These are phyloP conservation scores for Ilyonectria robusta DNA, from an alignment of 2,329 filamentous ascomycete species.

Conservation along the genomic window DNA sequence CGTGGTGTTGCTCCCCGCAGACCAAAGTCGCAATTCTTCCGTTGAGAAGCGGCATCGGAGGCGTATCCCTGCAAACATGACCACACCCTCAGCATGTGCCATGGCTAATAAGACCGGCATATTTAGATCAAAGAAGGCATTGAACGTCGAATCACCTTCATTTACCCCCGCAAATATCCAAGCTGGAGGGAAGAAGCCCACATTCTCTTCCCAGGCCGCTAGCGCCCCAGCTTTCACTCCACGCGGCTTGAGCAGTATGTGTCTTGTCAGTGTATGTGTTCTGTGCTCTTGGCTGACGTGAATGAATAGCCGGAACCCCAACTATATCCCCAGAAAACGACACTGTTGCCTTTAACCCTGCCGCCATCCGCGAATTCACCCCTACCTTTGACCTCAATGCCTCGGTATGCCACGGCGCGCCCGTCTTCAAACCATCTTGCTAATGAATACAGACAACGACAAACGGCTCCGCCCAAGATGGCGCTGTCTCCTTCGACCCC, in stretches of 20 bases:
- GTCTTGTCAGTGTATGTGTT: constrained; percentile 26
- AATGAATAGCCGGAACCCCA: constrained; percentile 52
- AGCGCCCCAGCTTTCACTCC: constrained; percentile 90
- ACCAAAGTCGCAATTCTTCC: neutral
- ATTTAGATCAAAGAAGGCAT: constrained; percentile 75
- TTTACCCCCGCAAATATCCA: constrained; percentile 81
- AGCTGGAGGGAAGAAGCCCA: constrained; percentile 74
- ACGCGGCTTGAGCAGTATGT: constrained; percentile 66
- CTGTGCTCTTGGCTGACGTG: constrained; percentile 32
- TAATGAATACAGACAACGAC: constrained; percentile 52
- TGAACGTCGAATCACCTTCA: constrained; percentile 96
- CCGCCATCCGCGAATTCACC: constrained; percentile 72
- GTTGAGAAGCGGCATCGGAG: constrained; percentile 3
- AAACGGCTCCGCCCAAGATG: constrained; percentile 66
- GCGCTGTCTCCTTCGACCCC: constrained; percentile 67
- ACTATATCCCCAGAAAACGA: constrained; percentile 60
- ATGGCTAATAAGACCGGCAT: constrained; percentile 34
- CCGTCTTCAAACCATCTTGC: neutral
- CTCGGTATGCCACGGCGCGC: constrained; percentile 55
- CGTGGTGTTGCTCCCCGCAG: neutral
- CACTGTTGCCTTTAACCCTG: constrained; percentile 67
- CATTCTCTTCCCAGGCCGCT: constrained; percentile 91
- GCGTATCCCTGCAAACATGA: neutral
- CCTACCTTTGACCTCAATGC: constrained; percentile 69
- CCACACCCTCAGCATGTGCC: constrained; percentile 1